phyloP scores from a whole-genome alignment of 257 asterid genomes.

The Parsonsia alboflavescens region DNA sequence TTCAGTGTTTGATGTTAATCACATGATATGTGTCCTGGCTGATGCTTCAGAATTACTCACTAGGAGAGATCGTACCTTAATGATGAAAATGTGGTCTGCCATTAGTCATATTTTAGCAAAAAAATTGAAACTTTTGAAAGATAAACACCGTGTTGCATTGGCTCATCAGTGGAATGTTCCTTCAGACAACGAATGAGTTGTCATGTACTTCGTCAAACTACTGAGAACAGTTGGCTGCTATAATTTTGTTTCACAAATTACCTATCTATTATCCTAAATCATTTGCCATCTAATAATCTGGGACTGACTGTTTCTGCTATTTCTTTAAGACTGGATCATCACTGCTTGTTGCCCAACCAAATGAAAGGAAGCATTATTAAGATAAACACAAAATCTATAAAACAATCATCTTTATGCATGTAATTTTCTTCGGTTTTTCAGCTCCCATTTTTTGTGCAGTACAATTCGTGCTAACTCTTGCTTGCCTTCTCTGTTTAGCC shows the following conservation, averaged over 20 bases:
- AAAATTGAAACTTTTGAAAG: too few relatives aligned
- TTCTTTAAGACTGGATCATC: not conserved
- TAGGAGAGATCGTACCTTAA: too few relatives aligned
- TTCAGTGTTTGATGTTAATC: not conserved
- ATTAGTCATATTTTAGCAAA: too few relatives aligned
- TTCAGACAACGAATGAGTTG: too few relatives aligned
- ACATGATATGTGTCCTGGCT: too few relatives aligned
- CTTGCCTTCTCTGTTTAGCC: slow-evolving; percentile 84
- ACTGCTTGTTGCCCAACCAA: too few relatives aligned
- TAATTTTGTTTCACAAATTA: not conserved
- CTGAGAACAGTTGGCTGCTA: not conserved
- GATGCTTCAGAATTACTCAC: too few relatives aligned
- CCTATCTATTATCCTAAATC: too few relatives aligned
- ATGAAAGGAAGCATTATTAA: not conserved
- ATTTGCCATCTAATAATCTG: not conserved
- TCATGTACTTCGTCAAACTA: too few relatives aligned
- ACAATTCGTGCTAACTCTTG: slow-evolving; percentile 51
- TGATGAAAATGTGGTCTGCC: too few relatives aligned
- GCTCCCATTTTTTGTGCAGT: slow-evolving; percentile 45
- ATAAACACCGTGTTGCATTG: too few relatives aligned
- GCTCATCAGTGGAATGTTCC: not conserved
- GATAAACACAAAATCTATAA: not conserved
- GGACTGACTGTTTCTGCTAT: not conserved
- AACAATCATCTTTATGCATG: slow-evolving; percentile 9
- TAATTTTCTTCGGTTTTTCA: slow-evolving; percentile 48